Conservation (phyloP, 345 rosid species). For the Hibiscus syriacus region DNA sequence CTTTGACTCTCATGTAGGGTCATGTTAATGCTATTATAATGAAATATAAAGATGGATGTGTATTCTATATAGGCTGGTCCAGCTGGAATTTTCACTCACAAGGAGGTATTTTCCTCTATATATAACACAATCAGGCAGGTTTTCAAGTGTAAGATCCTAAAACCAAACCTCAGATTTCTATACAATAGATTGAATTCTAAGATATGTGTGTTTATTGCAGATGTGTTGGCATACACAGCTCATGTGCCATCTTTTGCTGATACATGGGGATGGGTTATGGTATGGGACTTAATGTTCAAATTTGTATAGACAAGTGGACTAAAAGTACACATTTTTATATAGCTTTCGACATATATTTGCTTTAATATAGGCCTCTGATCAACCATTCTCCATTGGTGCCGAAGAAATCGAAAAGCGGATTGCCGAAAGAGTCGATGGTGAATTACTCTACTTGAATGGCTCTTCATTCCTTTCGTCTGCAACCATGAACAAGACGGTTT, state of each 20-base stretch:
- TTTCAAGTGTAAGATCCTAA: slow-evolving; percentile 42
- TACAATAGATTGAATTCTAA: neutral
- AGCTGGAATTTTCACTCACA: slow-evolving; percentile 92
- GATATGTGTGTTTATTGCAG: slow-evolving; percentile 27
- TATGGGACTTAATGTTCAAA: slow-evolving; percentile 12
- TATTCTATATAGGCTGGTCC: slow-evolving; percentile 73
- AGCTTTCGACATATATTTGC: neutral
- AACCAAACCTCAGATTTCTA: neutral
- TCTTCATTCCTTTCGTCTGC: slow-evolving; percentile 72
- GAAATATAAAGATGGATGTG: neutral
- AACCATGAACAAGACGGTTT: slow-evolving; percentile 75
- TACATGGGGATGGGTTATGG: slow-evolving; percentile 99
- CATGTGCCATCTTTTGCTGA: slow-evolving; percentile 97
- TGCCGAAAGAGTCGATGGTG: slow-evolving; percentile 59
- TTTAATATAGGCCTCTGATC: slow-evolving; percentile 61
- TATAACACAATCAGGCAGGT: slow-evolving; percentile 86
- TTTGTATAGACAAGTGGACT: neutral
- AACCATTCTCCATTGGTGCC: slow-evolving; percentile 49
- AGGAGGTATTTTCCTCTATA: slow-evolving; percentile 86
- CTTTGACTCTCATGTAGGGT: neutral
- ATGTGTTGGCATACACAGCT: slow-evolving; percentile 82
- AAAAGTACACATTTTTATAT: neutral
- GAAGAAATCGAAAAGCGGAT: slow-evolving; percentile 68
- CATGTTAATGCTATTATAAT: neutral
- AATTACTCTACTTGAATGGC: slow-evolving; percentile 68